Conservation (phyloP, 306 rosid genomes). For the Leucaena leucocephala region DNA sequence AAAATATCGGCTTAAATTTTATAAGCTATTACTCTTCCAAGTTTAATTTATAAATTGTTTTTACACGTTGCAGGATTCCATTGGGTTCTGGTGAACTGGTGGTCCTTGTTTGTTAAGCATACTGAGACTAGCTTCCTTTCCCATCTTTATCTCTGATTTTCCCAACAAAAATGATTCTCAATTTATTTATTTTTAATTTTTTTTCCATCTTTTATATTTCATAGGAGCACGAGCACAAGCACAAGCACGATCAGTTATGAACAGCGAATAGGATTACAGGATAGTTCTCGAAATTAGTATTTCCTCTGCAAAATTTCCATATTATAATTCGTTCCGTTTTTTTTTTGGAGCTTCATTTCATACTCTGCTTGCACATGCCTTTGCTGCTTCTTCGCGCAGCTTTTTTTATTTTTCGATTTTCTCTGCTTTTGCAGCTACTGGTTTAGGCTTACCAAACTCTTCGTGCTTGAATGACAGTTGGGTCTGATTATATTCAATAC, state of each 20-base stretch:
- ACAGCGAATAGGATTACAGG: background rate
- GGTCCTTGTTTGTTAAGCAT: background rate
- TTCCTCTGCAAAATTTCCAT: background rate
- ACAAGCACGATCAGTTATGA: background rate
- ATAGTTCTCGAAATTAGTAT: background rate
- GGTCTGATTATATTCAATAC: constrained; percentile 18
- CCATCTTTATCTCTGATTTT: background rate
- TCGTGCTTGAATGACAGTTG: constrained; percentile 39
- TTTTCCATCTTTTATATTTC: background rate
- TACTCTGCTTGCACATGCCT: background rate
- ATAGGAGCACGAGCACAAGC: background rate
- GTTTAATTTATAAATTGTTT: background rate
- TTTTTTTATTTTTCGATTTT: background rate
- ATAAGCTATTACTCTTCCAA: background rate
- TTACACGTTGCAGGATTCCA: background rate
- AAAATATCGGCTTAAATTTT: background rate
- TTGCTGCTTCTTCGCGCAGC: background rate
- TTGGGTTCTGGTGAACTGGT: background rate
- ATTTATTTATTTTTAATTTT: background rate
- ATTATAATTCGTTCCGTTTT: background rate
- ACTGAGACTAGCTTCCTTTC: background rate
- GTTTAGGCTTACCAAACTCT: constrained; percentile 52
- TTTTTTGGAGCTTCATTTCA: background rate
- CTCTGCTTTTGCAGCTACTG: constrained; percentile 27
- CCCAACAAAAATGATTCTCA: background rate